Conservation (phyloP, 2,329 filamentous ascomycete genomes). For the Onygenales sp. region DNA sequence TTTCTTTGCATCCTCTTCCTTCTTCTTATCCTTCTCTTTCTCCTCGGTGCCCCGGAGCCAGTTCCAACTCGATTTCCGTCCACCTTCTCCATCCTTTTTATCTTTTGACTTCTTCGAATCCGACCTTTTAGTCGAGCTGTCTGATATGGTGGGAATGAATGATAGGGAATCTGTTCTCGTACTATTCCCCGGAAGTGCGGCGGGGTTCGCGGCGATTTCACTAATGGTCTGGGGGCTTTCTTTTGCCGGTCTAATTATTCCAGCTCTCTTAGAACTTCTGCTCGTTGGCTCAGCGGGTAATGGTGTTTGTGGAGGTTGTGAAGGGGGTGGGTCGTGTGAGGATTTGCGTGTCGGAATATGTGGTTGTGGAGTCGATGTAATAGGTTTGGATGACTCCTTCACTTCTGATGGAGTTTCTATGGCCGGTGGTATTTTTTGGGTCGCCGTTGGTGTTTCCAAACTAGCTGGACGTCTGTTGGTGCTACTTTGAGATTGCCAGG, state of each 20-base stretch:
- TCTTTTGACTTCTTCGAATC: slow-evolving; percentile 57
- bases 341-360: slow-evolving; percentile 44
- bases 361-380: neutral
- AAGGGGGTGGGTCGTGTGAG: slow-evolving; percentile 36
- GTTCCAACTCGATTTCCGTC: slow-evolving; percentile 62
- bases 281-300: slow-evolving; percentile 15
- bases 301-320: slow-evolving; percentile 37
- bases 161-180: slow-evolving; percentile 69
- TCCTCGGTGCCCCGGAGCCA: slow-evolving; percentile 70
- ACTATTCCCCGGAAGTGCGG: slow-evolving; percentile 60
- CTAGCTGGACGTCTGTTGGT: slow-evolving; percentile 46
- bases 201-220: slow-evolving; percentile 56
- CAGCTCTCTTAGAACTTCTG: slow-evolving; percentile 25
- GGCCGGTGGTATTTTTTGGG: slow-evolving; percentile 44
- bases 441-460: slow-evolving; percentile 40
- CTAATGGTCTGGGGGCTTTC: slow-evolving; percentile 47
- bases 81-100: slow-evolving; percentile 63
- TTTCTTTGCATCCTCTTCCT: slow-evolving; percentile 53
- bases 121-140: slow-evolving; percentile 54
- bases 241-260: slow-evolving; percentile 20
- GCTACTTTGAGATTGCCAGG: slow-evolving; percentile 48
- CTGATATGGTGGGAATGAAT: slow-evolving; percentile 65
- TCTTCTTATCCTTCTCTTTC: slow-evolving; percentile 51
- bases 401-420: slow-evolving; percentile 21
- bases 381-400: slow-evolving; percentile 9